Evolutionary conservation across 257 asterid species (phyloP), one percentile per base, ranked within the genome.

Genomic region (Solanum piurae): DNA sequence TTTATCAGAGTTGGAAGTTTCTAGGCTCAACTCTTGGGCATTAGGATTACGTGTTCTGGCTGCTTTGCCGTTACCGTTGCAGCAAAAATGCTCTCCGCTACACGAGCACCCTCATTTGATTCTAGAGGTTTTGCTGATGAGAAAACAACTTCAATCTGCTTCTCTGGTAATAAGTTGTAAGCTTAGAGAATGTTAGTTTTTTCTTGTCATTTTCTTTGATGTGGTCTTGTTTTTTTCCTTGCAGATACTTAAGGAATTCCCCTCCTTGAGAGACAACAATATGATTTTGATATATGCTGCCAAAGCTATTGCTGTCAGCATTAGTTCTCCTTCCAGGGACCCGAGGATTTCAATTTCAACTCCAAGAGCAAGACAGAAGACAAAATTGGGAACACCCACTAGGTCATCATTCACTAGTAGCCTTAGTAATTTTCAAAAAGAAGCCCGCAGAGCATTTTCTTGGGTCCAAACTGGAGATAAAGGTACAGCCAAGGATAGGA

Each of bases 71-170:
- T 91, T 95, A 86, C 98, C 98, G 80, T 97, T 98, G 99, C 99
- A 97, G 90, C 98, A 97, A 89, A 93, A 98, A 91, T 97, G 98
- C 90, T 97, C 99, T 86, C 94, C 98, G 87, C 90, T 97, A 82
- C 99, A 97, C 42, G 99, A 94, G 91, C 98, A 97, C 91, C 99
- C 99, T 88, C 98, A 91, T 88, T 93, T 97, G 93, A 95, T 97
- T 91, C 90, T 97, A 69, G 99, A 97, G 91, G 99, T 97, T 89
- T 87, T 97, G 91, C 94, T 97, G 90, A 97, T 97, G 98, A 94
- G 99, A 92, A 97, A 97, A 91, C 99, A 97, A 91, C 93, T 97
- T 89, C 98, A 93, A 88, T 95, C 98, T 90, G 99, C 99, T 88
- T 93, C 98, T 90, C 90, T 92, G 98, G 99, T 97, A 97, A 86